Conservation (phyloP, 148 eudicot species). For the Fallopia convolvulus region DNA sequence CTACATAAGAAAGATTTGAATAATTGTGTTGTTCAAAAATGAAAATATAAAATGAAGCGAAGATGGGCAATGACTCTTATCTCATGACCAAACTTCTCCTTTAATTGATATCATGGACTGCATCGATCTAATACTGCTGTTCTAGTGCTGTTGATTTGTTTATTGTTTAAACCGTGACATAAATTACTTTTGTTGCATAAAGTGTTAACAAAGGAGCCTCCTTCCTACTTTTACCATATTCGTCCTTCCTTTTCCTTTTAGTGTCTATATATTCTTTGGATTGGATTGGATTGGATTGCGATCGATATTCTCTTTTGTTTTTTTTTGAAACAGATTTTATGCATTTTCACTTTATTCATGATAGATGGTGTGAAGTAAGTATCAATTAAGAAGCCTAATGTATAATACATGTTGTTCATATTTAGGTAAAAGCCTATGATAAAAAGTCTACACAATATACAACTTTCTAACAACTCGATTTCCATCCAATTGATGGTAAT, state of each 20-base stretch:
- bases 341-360: background rate
- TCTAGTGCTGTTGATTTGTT: background rate
- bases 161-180: background rate
- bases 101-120: background rate
- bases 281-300: background rate
- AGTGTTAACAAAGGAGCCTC: slow-evolving; percentile 9
- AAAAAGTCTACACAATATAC: background rate
- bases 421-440: background rate
- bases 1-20: no score
- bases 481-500: background rate
- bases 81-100: background rate
- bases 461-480: background rate
- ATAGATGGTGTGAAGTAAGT: background rate
- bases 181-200: slow-evolving; percentile 5
- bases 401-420: background rate
- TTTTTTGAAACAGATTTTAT: background rate
- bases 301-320: background rate
- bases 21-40: no score
- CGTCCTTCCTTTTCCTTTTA: background rate
- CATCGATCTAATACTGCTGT: background rate
- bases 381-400: background rate
- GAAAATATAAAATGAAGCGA: no score
- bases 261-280: background rate
- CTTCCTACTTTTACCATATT: slow-evolving; percentile 3
- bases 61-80: background rate